These are phyloP conservation scores for Royoungia palumana DNA, from an alignment of 768 basidiomycete genomes.

Conservation along the genomic window DNA sequence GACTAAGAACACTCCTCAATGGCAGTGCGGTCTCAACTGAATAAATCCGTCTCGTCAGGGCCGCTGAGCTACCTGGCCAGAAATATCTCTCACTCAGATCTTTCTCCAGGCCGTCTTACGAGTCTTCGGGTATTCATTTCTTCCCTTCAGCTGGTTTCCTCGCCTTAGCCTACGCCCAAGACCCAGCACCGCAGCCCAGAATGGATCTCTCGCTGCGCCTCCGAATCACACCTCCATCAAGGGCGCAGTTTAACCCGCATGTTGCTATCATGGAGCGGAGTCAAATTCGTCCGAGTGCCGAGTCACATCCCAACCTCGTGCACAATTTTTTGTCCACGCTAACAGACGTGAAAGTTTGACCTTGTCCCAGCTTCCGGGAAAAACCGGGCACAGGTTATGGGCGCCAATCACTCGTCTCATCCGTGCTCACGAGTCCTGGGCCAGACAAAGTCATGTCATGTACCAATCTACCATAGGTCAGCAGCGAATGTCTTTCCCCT, in stretches of 20 bases:
- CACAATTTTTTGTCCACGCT: neutral
- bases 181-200: constrained; percentile 3
- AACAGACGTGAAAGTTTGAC: neutral
- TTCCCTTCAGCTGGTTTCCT: neutral
- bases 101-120: neutral
- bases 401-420: constrained; percentile 15
- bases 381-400: constrained; percentile 5
- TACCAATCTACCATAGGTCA: neutral
- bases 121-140: neutral
- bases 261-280: neutral
- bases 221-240: no score
- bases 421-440: neutral
- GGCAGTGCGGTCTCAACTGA: constrained; percentile 22
- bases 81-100: constrained; percentile 4
- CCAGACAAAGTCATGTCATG: no score
- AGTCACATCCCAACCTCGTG: neutral
- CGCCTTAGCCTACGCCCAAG: constrained; percentile 3
- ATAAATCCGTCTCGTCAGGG: constrained; percentile 19
- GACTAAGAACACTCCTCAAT: constrained; percentile 10
- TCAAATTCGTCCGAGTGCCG: no score
- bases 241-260: no score
- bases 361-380: neutral
- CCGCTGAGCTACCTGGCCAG: constrained; percentile 2
- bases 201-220: neutral
- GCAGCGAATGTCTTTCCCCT: constrained; percentile 1